Base-by-base conservation (phyloP, 2,329 filamentous ascomycete genomes). In the Fusarium coicis region DNA sequence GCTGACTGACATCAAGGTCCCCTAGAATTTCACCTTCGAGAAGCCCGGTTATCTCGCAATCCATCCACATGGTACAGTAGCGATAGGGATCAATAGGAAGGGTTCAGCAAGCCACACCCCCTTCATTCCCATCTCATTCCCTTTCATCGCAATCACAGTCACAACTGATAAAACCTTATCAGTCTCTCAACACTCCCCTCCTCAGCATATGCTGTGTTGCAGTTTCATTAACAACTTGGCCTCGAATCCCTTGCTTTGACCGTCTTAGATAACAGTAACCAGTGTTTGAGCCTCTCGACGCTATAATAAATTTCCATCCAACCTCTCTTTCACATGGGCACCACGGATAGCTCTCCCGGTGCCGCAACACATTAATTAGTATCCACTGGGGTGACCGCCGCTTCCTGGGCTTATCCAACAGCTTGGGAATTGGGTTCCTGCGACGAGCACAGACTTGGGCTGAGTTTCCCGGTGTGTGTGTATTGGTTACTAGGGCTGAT, bases 341-440 rank as follows among this genome's bases (percentile, higher is more conserved):
- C 59, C 53, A 65, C 32, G 26, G 62, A 57, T 58, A 49, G 53
- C 60, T 43, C 49, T 55, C 53, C 68, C 57, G 49, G 60, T 30
- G 55, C 59, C 54, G 64, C 26, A 53, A 37, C 53, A 52, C 53
- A 63, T 70, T 74, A 63, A 65, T 64, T 55, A 54, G 54, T 53
- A 63, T 72, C 73, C 70, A 76, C 73, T 57, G 53, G n/a, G 49
- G 57, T 58, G 62, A 67, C 70, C 54, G 47, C 63, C 42, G 44
- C 63, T 66, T 36, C 47, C 50, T 59, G 42, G 46, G 58, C 52
- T 63, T 42, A 68, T 63, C 73, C 74, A 73, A 47, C 63, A 54
- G 66, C 74, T 64, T 74, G 74, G 74, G 71, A 67, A 77, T 69
- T 74, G 73, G 62, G 64, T 74, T 68, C 56, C 64, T 71, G 60